phyloP scores from a whole-genome alignment of 306 rosid species.

The Fragaria ananassa region DNA sequence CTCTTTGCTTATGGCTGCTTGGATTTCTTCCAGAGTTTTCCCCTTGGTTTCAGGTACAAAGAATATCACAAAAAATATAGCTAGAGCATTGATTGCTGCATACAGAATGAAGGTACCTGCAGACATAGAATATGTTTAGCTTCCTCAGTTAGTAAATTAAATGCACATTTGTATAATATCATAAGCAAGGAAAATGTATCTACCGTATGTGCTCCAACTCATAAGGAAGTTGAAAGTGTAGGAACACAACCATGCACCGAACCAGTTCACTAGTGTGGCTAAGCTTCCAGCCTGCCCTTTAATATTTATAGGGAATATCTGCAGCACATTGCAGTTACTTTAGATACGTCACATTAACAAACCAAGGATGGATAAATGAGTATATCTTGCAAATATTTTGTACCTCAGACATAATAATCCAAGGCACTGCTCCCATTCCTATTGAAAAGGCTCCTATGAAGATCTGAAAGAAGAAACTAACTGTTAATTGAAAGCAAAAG shows the following conservation, averaged over 20 bases:
- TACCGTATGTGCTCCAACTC: constrained; percentile 88
- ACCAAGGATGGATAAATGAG: background rate
- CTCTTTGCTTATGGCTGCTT: constrained; percentile 62
- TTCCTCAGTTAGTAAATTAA: background rate
- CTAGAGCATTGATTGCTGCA: constrained; percentile 65
- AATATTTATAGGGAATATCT: constrained; percentile 86
- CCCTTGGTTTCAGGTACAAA: constrained; percentile 90
- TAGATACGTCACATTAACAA: background rate
- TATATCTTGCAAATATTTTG: constrained; percentile 5
- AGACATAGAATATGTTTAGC: constrained; percentile 7
- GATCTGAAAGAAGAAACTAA: constrained; percentile 39
- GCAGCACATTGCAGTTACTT: constrained; percentile 24
- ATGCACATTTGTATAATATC: background rate
- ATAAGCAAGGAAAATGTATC: constrained; percentile 25
- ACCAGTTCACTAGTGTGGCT: constrained; percentile 89
- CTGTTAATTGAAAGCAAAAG: background rate
- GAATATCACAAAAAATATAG: constrained; percentile 53
- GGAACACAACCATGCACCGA: constrained; percentile 87
- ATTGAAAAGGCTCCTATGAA: constrained; percentile 68
- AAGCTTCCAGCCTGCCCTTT: constrained; percentile 85
- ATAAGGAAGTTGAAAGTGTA: constrained; percentile 85
- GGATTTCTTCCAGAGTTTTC: constrained; percentile 78
- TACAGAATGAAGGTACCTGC: constrained; percentile 82
- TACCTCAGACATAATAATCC: constrained; percentile 98
- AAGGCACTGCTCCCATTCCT: constrained; percentile 97